phyloP scores from a whole-genome alignment of 257 asterid genomes.

The Mitragyna speciosa region DNA sequence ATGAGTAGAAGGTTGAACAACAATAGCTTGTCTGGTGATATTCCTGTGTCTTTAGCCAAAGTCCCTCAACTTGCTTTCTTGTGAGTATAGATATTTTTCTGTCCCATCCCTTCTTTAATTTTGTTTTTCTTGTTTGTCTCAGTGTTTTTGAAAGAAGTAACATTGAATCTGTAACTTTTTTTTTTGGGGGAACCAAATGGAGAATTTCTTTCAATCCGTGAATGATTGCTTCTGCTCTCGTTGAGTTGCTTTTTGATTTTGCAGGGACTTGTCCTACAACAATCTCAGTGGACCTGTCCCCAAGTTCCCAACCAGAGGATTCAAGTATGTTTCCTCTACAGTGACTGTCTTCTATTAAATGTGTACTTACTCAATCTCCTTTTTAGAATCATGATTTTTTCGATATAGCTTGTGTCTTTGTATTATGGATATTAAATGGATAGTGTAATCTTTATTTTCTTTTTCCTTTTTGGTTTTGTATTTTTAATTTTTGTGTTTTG shows the following conservation, averaged over 20 bases:
- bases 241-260: slow-evolving; percentile 14
- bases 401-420: not conserved
- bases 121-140: slow-evolving; percentile 23
- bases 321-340: slow-evolving; percentile 56
- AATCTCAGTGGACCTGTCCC: slow-evolving; percentile 90
- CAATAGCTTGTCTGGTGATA: slow-evolving; percentile 84
- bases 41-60: slow-evolving; percentile 74
- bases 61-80: slow-evolving; percentile 93
- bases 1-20: slow-evolving; percentile 85
- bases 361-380: not conserved
- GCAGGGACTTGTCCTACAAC: slow-evolving; percentile 97
- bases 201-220: slow-evolving; percentile 23
- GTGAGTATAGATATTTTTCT: slow-evolving; percentile 53
- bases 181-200: slow-evolving; percentile 19
- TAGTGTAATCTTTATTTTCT: not conserved
- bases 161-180: not conserved
- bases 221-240: slow-evolving; percentile 23
- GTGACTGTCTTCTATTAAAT: slow-evolving; percentile 9
- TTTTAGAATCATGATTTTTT: not conserved
- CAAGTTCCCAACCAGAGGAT: slow-evolving; percentile 72
- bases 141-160: slow-evolving; percentile 14
- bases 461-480: not conserved
- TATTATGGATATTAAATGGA: not conserved
- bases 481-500: not conserved
- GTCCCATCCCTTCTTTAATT: slow-evolving; percentile 9